phyloP scores from a whole-genome alignment of 495 filamentous ascomycete genomes.

The Tuber aestivum region DNA sequence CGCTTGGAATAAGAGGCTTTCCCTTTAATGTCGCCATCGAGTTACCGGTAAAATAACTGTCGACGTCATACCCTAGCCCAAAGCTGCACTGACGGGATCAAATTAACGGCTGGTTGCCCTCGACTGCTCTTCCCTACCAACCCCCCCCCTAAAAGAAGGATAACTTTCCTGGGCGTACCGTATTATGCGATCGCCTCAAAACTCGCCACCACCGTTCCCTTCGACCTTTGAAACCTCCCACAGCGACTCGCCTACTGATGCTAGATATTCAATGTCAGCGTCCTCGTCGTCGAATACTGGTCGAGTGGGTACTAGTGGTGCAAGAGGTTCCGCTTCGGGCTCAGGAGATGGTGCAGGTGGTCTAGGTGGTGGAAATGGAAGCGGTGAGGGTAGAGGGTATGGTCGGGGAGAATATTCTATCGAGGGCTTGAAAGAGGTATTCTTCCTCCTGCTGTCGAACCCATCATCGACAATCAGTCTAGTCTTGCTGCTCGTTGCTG shows the following conservation, averaged over 20 bases:
- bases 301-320: constrained; percentile 16
- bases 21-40: constrained; percentile 35
- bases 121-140: constrained; percentile 17
- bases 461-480: constrained; percentile 36
- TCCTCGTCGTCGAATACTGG: constrained; percentile 27
- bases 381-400: constrained; percentile 27
- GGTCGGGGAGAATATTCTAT: constrained; percentile 33
- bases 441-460: constrained; percentile 39
- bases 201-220: constrained; percentile 30
- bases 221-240: constrained; percentile 26
- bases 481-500: constrained; percentile 32
- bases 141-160: background rate
- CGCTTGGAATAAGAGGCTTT: background rate
- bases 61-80: constrained; percentile 39
- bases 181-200: constrained; percentile 37
- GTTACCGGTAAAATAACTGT: constrained; percentile 38
- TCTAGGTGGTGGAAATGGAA: constrained; percentile 14
- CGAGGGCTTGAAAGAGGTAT: constrained; percentile 43
- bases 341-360: constrained; percentile 7
- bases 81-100: constrained; percentile 27
- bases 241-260: constrained; percentile 27
- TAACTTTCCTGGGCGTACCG: constrained; percentile 13
- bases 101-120: constrained; percentile 26
- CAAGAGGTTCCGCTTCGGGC: constrained; percentile 4
- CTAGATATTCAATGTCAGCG: constrained; percentile 31